Conservation (phyloP, 2,329 filamentous ascomycete genomes). For the Fusarium illudens region DNA sequence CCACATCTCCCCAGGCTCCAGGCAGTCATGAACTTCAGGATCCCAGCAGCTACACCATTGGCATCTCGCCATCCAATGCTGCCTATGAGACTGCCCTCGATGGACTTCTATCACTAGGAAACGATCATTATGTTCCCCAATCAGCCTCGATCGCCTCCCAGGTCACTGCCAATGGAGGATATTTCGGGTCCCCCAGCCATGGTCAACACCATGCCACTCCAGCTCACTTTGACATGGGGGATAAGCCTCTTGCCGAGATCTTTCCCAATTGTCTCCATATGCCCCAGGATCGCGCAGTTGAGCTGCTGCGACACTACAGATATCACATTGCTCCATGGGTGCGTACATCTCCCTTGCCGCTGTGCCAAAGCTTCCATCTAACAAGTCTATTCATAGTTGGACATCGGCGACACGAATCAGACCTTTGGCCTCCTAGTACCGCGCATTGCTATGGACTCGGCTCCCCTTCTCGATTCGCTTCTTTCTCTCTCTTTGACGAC, state of each 20-base stretch:
- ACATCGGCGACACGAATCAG: slow-evolving; percentile 53
- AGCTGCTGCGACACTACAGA: slow-evolving; percentile 53
- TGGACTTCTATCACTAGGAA: slow-evolving; percentile 47
- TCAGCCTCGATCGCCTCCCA: slow-evolving; percentile 14
- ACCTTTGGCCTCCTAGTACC: slow-evolving; percentile 51
- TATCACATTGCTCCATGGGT: slow-evolving; percentile 58
- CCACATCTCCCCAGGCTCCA: slow-evolving; percentile 11
- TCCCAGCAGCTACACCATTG: slow-evolving; percentile 22
- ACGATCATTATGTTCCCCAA: slow-evolving; percentile 31
- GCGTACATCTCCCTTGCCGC: slow-evolving; percentile 20
- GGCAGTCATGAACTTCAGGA: slow-evolving; percentile 4
- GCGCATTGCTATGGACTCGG: slow-evolving; percentile 41
- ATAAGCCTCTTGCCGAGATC: slow-evolving; percentile 5
- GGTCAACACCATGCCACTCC: slow-evolving; percentile 8
- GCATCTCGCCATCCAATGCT: slow-evolving; percentile 33
- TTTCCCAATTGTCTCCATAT: slow-evolving; percentile 40
- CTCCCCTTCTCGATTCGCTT: slow-evolving; percentile 39
- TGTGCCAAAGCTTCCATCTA: background rate
- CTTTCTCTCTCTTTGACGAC: slow-evolving; percentile 38
- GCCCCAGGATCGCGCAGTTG: slow-evolving; percentile 40
- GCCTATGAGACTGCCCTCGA: slow-evolving; percentile 48
- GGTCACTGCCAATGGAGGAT: slow-evolving; percentile 6
- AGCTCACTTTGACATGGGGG: slow-evolving; percentile 2
- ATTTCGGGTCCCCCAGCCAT: slow-evolving; percentile 16
- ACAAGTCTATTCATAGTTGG: slow-evolving; percentile 45